Percentiles rank a stretch among this genome's conserved stretches.
phyloP scores from a whole-genome alignment of 2,329 filamentous ascomycete genomes.

The Chaetomium olivaceum region DNA sequence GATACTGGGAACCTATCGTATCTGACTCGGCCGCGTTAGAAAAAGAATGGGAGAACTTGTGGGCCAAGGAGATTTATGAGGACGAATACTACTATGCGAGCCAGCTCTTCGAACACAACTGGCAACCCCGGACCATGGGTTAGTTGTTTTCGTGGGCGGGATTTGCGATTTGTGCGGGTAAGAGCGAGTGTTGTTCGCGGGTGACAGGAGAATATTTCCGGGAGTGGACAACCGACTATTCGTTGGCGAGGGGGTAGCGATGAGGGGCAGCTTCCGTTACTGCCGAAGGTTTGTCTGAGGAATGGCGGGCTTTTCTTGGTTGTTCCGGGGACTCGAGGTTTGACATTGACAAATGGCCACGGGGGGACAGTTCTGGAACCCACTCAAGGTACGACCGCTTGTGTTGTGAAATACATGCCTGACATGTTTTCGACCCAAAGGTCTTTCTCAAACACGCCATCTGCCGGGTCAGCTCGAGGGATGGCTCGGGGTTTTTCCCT shows the following conservation, averaged over 20 bases:
- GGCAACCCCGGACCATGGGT: conserved; percentile 48
- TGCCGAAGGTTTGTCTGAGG: background rate
- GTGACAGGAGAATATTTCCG: background rate
- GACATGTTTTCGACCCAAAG: background rate
- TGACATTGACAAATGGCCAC: background rate
- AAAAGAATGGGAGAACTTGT: conserved; percentile 49
- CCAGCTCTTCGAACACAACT: conserved; percentile 59
- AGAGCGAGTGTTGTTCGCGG: conserved; percentile 21
- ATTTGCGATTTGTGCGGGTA: background rate
- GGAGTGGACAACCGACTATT: background rate
- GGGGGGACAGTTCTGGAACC: background rate
- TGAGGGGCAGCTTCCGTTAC: background rate
- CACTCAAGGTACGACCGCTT: background rate
- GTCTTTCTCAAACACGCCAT: background rate
- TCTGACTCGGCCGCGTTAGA: conserved; percentile 33
- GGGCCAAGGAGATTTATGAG: conserved; percentile 49
- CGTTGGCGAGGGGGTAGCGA: background rate
- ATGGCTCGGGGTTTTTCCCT: background rate
- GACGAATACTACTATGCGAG: conserved; percentile 61
- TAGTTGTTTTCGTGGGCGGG: conserved; percentile 29
- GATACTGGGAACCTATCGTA: background rate
- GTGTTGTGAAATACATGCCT: background rate
- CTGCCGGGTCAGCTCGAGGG: background rate
- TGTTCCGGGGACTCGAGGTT: background rate
- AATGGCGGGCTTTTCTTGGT: background rate